These are phyloP conservation scores for Lactarius hatsudake DNA, from an alignment of 768 basidiomycete genomes.

Conservation along the genomic window DNA sequence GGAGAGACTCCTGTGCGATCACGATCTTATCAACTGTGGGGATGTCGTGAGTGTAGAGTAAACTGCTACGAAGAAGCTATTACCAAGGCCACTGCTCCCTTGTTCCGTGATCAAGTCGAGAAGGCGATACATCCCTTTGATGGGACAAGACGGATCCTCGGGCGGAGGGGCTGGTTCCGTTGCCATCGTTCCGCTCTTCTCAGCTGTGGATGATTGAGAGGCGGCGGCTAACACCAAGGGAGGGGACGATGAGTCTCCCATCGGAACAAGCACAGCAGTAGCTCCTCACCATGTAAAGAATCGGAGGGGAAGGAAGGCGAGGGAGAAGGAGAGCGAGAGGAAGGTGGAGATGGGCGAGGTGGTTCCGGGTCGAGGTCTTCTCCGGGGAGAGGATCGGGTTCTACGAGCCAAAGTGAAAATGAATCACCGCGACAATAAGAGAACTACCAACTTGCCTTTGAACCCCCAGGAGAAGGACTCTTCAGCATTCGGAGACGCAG, in stretches of 20 bases:
- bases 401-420: background rate
- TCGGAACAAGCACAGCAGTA: no score
- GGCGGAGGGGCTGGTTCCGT: background rate
- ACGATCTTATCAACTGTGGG: constrained; percentile 58
- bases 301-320: background rate
- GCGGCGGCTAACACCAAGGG: background rate
- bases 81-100: constrained; percentile 52
- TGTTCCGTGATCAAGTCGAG: constrained; percentile 53
- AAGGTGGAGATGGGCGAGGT: background rate
- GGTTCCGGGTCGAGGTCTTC: background rate
- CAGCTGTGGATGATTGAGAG: background rate
- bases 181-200: background rate
- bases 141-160: constrained; percentile 23
- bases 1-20: constrained; percentile 51
- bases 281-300: background rate
- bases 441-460: constrained; percentile 2
- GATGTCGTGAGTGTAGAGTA: background rate
- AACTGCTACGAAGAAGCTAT: constrained; percentile 6
- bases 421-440: background rate
- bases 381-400: background rate
- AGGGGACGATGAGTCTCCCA: background rate
- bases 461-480: background rate
- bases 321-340: background rate
- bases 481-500: constrained; percentile 10
- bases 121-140: constrained; percentile 52